Evolutionary conservation across 2,329 filamentous ascomycete genomes (phyloP), one percentile per base, ranked within the genome.

Genomic region (Aspergillus neoniger): DNA sequence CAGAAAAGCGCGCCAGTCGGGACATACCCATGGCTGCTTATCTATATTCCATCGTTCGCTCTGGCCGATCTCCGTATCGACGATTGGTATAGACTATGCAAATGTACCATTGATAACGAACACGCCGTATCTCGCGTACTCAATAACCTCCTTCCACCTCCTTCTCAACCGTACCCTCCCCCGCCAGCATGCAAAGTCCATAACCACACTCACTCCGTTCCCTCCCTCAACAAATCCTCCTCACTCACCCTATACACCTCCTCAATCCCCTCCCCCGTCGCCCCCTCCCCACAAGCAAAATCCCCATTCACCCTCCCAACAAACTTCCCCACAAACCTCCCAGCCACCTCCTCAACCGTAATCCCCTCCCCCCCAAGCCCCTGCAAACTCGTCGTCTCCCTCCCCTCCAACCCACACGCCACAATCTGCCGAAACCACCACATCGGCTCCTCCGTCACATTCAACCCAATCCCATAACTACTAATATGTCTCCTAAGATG

Each of bases 391-490:
- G 91, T 96, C 56, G 91, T 88, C 62, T 84, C 82, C 78, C 90
- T 91, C 23, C 90, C 93, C 63, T 89, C 87, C 41, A 98, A 77
- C 0, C 95, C 95, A 80, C 94, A 98, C 14, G 92, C 90, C n/a
- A 93, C 88, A 74, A 98, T 96, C 63, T 93, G 83, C 23, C 84
- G 80, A 52, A 81, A 79, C 70, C 85, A 88, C 84, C 86, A 91
- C 64, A 81, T 96, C 91, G 73, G 72, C 63, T 80, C 75, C 49
- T 78, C 69, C 2, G 76, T 79, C 5, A 81, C 74, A 67, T 81
- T 81, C 56, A 97, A 74, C 2, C 91, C 93, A 36, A 96, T 83
- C 6, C 95, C 95, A 74, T 96, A 90, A 62, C 89, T 91, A 23
- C 88, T 92, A 39, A 98, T 84, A 76, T 96, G 88, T 49, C 94